phyloP scores from a whole-genome alignment of 495 filamentous ascomycete species.

The Pseudomonodictys pantanalensis region DNA sequence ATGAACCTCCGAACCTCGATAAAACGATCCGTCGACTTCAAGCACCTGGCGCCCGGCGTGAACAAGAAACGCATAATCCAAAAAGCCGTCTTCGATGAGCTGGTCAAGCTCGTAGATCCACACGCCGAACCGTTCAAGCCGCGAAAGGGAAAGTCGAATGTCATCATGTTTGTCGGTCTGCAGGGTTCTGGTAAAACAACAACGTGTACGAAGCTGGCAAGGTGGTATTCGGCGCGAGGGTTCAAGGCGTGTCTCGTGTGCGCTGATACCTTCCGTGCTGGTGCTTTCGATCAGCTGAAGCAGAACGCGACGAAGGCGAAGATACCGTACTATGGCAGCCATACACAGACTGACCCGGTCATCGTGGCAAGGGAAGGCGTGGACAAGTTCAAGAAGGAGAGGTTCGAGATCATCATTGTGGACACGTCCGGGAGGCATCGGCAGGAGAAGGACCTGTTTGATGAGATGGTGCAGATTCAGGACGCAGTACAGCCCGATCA shows the following conservation, averaged over 20 bases:
- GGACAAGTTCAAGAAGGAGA: constrained; percentile 98
- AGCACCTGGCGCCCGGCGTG: constrained; percentile 77
- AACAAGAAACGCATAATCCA: constrained; percentile 99
- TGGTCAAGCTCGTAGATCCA: constrained; percentile 92
- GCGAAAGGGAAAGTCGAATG: constrained; percentile 91
- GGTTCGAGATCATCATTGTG: constrained; percentile 97
- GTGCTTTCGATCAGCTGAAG: constrained; percentile 97
- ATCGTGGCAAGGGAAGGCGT: constrained; percentile 91
- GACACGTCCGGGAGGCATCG: constrained; percentile 93
- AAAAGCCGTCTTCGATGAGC: constrained; percentile 95
- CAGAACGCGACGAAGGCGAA: constrained; percentile 98
- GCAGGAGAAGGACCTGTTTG: constrained; percentile 92
- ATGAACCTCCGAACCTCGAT: constrained; percentile 90
- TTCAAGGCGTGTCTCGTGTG: constrained; percentile 95
- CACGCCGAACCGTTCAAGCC: constrained; percentile 95
- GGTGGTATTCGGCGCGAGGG: constrained; percentile 90
- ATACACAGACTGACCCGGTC: constrained; percentile 94
- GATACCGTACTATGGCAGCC: constrained; percentile 95
- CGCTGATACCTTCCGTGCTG: constrained; percentile 96
- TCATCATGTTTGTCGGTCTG: constrained; percentile 99
- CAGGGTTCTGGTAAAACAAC: constrained; percentile 98
- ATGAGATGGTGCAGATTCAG: constrained; percentile 98
- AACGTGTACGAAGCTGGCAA: constrained; percentile 93
- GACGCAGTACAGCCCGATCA: constrained; percentile 87
- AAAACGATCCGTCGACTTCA: constrained; percentile 84